Evolutionary conservation across 441 rosid species (phyloP).

Genomic region (Eutrema salsugineum): DNA sequence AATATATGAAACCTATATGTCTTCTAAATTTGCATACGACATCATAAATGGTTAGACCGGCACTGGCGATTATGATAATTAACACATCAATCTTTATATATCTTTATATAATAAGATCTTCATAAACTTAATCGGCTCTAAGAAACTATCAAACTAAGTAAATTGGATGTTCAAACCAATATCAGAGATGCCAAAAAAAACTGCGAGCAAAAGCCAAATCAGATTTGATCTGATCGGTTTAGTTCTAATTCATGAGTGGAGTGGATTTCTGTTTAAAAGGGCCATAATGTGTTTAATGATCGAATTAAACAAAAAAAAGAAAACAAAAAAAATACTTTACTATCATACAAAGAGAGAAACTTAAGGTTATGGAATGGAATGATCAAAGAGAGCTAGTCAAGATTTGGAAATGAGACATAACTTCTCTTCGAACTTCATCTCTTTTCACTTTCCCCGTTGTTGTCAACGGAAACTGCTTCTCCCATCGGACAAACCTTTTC

Average conservation of each 20-base stretch:
- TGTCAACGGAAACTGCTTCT: constrained; percentile 63
- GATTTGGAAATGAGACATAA: constrained; percentile 35
- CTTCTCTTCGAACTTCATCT: constrained; percentile 56
- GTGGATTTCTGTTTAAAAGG: no score
- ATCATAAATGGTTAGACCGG: no score
- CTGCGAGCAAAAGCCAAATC: neutral
- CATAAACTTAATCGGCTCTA: neutral
- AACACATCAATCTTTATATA: no score
- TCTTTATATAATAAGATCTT: no score
- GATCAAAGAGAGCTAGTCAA: constrained; percentile 53
- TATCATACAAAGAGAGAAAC: neutral
- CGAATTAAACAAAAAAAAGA: neutral
- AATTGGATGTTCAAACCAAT: no score
- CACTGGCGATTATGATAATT: no score
- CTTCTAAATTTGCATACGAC: no score
- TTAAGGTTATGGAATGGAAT: neutral
- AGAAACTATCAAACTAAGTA: neutral
- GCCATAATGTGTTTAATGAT: no score
- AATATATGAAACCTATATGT: no score
- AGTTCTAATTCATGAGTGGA: neutral
- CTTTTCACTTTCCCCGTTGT: constrained; percentile 69
- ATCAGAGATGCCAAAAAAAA: no score
- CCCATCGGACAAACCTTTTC: constrained; percentile 54
- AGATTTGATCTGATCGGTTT: neutral
- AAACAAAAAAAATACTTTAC: no score